Percentiles rank a stretch among this genome's conserved stretches.
Evolutionary conservation across 805 yeast genomes (phyloP).

Genomic region (Tetrapisispora arboricola): DNA sequence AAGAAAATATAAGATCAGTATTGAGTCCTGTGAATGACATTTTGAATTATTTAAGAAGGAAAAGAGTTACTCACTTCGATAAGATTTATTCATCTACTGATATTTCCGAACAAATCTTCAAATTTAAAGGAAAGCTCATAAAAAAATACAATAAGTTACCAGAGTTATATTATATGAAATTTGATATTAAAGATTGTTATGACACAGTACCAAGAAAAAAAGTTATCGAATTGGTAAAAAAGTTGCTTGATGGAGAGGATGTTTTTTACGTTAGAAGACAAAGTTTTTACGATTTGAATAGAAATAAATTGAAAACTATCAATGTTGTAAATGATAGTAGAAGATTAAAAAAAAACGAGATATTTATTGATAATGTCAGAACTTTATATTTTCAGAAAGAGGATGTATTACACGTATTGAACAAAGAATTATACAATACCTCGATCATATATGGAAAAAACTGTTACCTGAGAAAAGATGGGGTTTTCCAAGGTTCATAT

Average conservation of each 20-base stretch:
- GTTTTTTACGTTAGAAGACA: slow-evolving; percentile 25
- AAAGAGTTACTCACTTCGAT: slow-evolving; percentile 20
- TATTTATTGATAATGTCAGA: slow-evolving; percentile 26
- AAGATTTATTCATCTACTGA: slow-evolving; percentile 37
- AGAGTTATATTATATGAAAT: slow-evolving; percentile 44
- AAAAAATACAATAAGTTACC: slow-evolving; percentile 24
- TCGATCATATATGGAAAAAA: slow-evolving; percentile 33
- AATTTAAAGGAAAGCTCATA: slow-evolving; percentile 29
- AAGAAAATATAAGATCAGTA: slow-evolving; percentile 28
- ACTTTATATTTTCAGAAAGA: slow-evolving; percentile 32
- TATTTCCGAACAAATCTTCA: slow-evolving; percentile 31
- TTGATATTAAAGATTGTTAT: slow-evolving; percentile 69
- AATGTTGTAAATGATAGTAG: slow-evolving; percentile 16
- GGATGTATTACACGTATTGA: slow-evolving; percentile 38
- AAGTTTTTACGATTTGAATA: slow-evolving; percentile 14
- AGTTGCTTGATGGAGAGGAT: slow-evolving; percentile 9
- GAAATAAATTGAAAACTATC: slow-evolving; percentile 6
- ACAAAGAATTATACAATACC: slow-evolving; percentile 45
- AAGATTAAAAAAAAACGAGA: slow-evolving; percentile 7
- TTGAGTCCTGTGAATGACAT: slow-evolving; percentile 37
- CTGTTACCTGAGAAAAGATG: slow-evolving; percentile 43
- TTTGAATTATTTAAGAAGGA: slow-evolving; percentile 27
- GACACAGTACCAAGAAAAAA: slow-evolving; percentile 53
- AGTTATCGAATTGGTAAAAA: slow-evolving; percentile 29
- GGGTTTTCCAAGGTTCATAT: slow-evolving; percentile 79